phyloP scores from a whole-genome alignment of 768 basidiomycete genomes.

The Asterophora parasitica region DNA sequence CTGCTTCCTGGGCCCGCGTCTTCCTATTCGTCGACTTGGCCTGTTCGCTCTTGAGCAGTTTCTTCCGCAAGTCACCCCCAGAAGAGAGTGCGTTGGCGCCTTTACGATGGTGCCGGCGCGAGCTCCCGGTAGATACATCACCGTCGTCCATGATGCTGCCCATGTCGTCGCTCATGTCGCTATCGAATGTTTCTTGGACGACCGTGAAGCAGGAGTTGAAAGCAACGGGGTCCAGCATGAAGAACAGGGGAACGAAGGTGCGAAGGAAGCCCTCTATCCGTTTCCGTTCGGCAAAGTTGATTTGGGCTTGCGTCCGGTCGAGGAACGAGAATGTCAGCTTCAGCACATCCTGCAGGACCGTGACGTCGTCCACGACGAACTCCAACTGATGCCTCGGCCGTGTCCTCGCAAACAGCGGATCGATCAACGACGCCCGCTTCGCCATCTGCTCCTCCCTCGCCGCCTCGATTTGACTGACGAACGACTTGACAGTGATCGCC shows the following conservation, averaged over 20 bases:
- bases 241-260: constrained; percentile 69
- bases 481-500: constrained; percentile 64
- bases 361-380: constrained; percentile 67
- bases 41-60: constrained; percentile 76
- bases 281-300: constrained; percentile 66
- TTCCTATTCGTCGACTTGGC: constrained; percentile 64
- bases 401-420: constrained; percentile 54
- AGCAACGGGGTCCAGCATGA: constrained; percentile 64
- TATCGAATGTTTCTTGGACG: constrained; percentile 49
- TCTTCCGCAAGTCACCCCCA: constrained; percentile 71
- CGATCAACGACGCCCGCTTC: constrained; percentile 58
- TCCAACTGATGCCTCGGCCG: constrained; percentile 75
- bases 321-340: constrained; percentile 89
- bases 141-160: constrained; percentile 31
- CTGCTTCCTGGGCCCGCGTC: constrained; percentile 47
- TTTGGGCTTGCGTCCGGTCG: constrained; percentile 79
- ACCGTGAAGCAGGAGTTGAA: constrained; percentile 70
- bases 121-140: constrained; percentile 34
- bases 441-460: constrained; percentile 79
- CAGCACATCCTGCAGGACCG: constrained; percentile 79
- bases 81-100: constrained; percentile 20
- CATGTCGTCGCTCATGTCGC: constrained; percentile 53
- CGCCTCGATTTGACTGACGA: constrained; percentile 81
- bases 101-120: constrained; percentile 27
- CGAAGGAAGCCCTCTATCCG: constrained; percentile 81